These are phyloP conservation scores for Cladophialophora yegresii DNA, from an alignment of 2,329 filamentous ascomycete species.

Conservation along the genomic window DNA sequence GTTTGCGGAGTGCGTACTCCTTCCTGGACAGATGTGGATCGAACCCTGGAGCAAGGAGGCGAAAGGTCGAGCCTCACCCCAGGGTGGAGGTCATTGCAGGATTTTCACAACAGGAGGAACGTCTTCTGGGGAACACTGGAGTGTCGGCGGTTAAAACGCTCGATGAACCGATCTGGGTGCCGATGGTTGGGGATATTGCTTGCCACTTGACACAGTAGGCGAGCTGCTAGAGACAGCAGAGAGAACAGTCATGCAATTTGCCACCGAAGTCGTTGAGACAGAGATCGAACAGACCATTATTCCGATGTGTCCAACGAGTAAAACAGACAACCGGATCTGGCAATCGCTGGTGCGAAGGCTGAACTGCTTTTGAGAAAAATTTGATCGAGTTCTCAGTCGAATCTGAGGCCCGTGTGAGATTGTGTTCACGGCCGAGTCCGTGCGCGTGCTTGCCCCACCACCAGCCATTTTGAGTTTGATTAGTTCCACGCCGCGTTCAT, in stretches of 20 bases:
- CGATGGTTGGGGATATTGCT: slow-evolving; percentile 18
- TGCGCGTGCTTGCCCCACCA: slow-evolving; percentile 1
- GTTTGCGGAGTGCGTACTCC: slow-evolving; percentile 21
- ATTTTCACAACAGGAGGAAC: neutral
- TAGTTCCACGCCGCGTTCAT: neutral
- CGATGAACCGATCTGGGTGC: slow-evolving; percentile 5
- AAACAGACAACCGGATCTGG: neutral
- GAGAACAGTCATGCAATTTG: slow-evolving; percentile 14
- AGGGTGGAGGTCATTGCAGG: slow-evolving; percentile 5
- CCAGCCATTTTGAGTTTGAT: neutral
- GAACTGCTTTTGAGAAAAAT: neutral
- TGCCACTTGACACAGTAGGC: slow-evolving; percentile 2
- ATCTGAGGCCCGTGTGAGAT: neutral
- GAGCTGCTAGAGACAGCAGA: neutral
- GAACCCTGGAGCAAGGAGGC: neutral
- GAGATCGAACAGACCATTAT: neutral
- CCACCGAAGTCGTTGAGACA: slow-evolving; percentile 14
- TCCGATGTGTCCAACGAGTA: neutral
- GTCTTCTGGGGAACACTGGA: neutral
- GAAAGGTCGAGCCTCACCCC: slow-evolving; percentile 11
- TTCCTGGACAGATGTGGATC: neutral
- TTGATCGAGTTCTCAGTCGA: neutral
- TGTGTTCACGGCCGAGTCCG: too few species aligned
- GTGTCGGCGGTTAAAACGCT: neutral
- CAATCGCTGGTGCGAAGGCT: neutral